Conservation (phyloP, 768 basidiomycete species). For the Brasilioporus rufonigricans region DNA sequence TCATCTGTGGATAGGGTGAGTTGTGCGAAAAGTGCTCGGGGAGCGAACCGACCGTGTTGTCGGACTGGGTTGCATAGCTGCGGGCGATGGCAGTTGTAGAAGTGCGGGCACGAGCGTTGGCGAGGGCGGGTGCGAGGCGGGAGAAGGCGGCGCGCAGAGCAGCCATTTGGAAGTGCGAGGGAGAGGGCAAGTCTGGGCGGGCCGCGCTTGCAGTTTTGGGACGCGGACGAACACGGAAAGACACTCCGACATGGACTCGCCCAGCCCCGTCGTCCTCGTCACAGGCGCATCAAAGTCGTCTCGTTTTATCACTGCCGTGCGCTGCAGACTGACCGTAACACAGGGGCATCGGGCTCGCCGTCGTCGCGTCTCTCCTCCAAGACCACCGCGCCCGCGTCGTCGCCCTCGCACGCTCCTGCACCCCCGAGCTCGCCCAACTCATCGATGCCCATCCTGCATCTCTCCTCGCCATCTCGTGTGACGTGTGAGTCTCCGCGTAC, state of each 20-base stretch:
- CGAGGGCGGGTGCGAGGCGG: constrained; percentile 54
- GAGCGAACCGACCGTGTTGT: constrained; percentile 43
- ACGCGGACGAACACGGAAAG: constrained; percentile 26
- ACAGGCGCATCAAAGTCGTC: constrained; percentile 83
- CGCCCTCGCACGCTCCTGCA: constrained; percentile 67
- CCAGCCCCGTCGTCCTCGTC: constrained; percentile 64
- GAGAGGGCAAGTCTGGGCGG: constrained; percentile 1
- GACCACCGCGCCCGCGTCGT: constrained; percentile 68
- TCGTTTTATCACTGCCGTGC: too few species aligned
- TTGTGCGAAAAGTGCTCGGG: constrained; percentile 17
- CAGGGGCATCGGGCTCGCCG: constrained; percentile 79
- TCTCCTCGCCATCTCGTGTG: constrained; percentile 62
- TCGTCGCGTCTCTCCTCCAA: constrained; percentile 61
- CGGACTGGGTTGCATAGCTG: constrained; percentile 61
- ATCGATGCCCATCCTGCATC: constrained; percentile 33
- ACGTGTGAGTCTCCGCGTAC: constrained; percentile 57
- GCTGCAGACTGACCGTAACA: background rate
- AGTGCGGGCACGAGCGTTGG: constrained; percentile 41
- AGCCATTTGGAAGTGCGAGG: constrained; percentile 44
- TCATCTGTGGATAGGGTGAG: constrained; percentile 62
- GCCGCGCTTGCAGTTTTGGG: constrained; percentile 14
- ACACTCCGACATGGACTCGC: constrained; percentile 17
- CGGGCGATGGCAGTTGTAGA: constrained; percentile 48
- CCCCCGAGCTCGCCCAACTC: constrained; percentile 62
- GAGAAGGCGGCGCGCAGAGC: constrained; percentile 57